Evolutionary conservation across 345 rosid species (phyloP).

Genomic region (Acer campestre): DNA sequence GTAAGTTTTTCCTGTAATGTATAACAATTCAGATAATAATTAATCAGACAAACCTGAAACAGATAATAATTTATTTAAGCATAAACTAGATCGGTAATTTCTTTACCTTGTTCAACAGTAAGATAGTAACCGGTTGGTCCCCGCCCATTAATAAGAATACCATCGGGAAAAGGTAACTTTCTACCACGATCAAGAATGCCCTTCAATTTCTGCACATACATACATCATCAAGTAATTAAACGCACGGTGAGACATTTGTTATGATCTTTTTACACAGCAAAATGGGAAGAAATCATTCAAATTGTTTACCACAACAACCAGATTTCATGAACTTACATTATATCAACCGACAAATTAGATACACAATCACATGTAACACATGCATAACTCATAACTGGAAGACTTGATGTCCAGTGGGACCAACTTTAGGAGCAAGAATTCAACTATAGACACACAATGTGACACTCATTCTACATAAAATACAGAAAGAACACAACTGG

Average conservation of each 20-base stretch:
- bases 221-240: background rate
- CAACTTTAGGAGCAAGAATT: background rate
- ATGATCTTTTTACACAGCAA: background rate
- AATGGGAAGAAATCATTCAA: background rate
- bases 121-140: slow-evolving; percentile 61
- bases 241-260: background rate
- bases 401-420: background rate
- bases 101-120: slow-evolving; percentile 77
- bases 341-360: background rate
- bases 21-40: background rate
- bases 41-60: background rate
- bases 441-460: too few relatives aligned
- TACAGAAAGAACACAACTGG: background rate
- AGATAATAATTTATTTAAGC: background rate
- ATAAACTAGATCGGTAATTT: too few relatives aligned
- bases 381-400: background rate
- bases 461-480: background rate
- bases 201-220: slow-evolving; percentile 51
- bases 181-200: slow-evolving; percentile 60
- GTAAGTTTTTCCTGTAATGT: slow-evolving; percentile 73
- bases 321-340: background rate
- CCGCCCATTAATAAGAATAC: slow-evolving; percentile 89
- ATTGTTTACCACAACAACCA: background rate
- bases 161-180: slow-evolving; percentile 74
- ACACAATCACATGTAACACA: background rate